Base-by-base conservation (phyloP, 805 yeast genomes). In the Cyberlindnera samutprakarnensis region DNA sequence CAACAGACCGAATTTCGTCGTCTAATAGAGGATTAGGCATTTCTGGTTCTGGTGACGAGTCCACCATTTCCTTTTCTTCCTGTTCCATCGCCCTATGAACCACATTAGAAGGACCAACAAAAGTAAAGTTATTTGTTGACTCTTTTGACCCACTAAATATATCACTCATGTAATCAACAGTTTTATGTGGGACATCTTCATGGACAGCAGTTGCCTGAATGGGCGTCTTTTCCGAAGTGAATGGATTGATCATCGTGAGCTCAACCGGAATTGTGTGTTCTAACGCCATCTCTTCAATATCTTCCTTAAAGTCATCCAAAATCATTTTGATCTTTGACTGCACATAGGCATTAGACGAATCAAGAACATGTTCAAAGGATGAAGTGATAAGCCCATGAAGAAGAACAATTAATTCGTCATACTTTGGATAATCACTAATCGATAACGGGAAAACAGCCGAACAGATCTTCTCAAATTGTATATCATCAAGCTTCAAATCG, bases 171-270 rank as follows among this genome's bases (percentile, higher is more conserved):
- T 43, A 46, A 23, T 44, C 51, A 14, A 37, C 23, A 18, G 33
- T 33, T 2, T n/a, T 24, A 18, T 18, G 12, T 18, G 29, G 20
- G 1, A 26, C 42, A 2, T 30, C 31, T 17, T 33, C 26, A 23
- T 40, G 41, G 23, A 32, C 28, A 18, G 35, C 41, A 44, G 37
- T 38, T 6, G 19, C 35, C 7, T 25, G 37, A 15, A 16, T 10
- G 18, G 21, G 13, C 9, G 6, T 21, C 23, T 19, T 23, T 14
- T 17, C 25, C 2, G 33, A 8, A 12, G 23, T 37, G 31, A 40
- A 35, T 9, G 54, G 54, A 21, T 49, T 47, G 30, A 51, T 49
- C 56, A 51, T 53, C 1, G 57, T 53, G 45, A 50, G 48, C 14
- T 53, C 54, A 8, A 44, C 41, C 14, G 47, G 40, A 8, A 43